phyloP scores from a whole-genome alignment of 164 flowering plant genomes.

The Santalum album region DNA sequence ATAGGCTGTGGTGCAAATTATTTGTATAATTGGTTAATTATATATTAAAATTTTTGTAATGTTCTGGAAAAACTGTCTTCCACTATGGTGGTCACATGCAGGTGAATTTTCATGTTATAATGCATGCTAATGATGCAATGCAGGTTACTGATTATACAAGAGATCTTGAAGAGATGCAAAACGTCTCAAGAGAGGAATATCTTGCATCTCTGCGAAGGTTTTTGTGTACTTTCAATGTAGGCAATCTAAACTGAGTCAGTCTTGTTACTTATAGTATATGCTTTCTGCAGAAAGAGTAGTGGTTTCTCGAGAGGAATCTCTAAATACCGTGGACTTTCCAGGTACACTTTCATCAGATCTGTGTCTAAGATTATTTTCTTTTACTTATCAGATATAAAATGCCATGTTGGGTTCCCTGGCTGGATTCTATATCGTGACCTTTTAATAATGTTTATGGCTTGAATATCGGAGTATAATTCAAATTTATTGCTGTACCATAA shows the following conservation, averaged over 20 bases:
- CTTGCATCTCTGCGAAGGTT: constrained; percentile 95
- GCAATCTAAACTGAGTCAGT: neutral
- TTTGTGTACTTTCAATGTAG: constrained; percentile 1
- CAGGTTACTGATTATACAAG: constrained; percentile 95
- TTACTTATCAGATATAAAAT: neutral
- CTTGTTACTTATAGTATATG: constrained; percentile 12
- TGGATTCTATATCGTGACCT: too few relatives aligned
- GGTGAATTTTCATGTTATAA: constrained; percentile 1
- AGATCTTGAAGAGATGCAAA: constrained; percentile 97
- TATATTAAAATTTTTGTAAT: too few relatives aligned
- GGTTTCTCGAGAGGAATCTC: constrained; percentile 92
- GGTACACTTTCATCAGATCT: constrained; percentile 34
- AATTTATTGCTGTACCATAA: too few relatives aligned
- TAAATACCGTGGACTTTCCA: constrained; percentile 80
- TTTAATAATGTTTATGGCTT: too few relatives aligned
- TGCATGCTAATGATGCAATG: constrained; percentile 10
- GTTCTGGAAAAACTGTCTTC: neutral
- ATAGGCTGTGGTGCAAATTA: too few relatives aligned
- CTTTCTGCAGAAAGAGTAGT: constrained; percentile 84
- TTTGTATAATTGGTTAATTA: too few relatives aligned
- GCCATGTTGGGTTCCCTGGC: too few relatives aligned
- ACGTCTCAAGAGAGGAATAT: constrained; percentile 89
- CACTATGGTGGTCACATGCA: neutral
- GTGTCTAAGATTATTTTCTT: neutral
- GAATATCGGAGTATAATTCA: too few relatives aligned